Base-by-base conservation (phyloP, 139 green algal genomes). In the Chlorella vulgaris region DNA sequence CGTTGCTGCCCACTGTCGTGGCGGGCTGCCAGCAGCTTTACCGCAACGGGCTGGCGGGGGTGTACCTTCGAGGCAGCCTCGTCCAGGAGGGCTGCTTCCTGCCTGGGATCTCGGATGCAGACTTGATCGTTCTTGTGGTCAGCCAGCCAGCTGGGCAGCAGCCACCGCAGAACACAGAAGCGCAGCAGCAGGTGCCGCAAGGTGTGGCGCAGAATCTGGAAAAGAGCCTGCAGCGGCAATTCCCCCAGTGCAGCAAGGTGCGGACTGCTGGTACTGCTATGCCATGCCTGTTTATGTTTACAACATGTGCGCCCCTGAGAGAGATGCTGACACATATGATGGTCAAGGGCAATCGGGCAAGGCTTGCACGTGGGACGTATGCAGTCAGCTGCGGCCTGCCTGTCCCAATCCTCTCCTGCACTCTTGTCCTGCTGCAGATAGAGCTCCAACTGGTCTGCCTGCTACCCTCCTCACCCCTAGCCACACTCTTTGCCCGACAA, bases 201-300 rank as follows among this genome's bases (percentile, higher is more conserved):
- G 33, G 31, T n/a, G 24, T 2, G 53, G 22, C 3, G 51, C 35
- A 22, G 15, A 4, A 29, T n/a, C 4, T 4, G 19, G 43, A 29
- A 1, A 3, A 58, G 47, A 10, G 47, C 15, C 47, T 24, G 47
- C 47, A 58, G 47, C 15, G 47, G 47, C 47, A 10, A 10, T 78
- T 78, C 55, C 71, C 71, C 3, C 33, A 67, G 35, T 78, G 71
- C 35, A 24, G 22, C 71, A 78, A 78, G 71, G 71, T 78, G 50
- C 8, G 69, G 26, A 1, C n/a, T 8, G 13, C 66, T 22, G 2
- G 38, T 10, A 7, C 66, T 53, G 66, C 66, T 29, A 15, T 10
- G 15, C n/a, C n/a, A n/a, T n/a, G n/a, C n/a, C n/a, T n/a, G n/a
- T n/a, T n/a, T n/a, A n/a, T n/a, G n/a, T n/a, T n/a, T n/a, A n/a